Evolutionary conservation across 2,329 filamentous ascomycete genomes (phyloP), one percentile per base, ranked within the genome.

Genomic region (Emericellopsis atlantica): DNA sequence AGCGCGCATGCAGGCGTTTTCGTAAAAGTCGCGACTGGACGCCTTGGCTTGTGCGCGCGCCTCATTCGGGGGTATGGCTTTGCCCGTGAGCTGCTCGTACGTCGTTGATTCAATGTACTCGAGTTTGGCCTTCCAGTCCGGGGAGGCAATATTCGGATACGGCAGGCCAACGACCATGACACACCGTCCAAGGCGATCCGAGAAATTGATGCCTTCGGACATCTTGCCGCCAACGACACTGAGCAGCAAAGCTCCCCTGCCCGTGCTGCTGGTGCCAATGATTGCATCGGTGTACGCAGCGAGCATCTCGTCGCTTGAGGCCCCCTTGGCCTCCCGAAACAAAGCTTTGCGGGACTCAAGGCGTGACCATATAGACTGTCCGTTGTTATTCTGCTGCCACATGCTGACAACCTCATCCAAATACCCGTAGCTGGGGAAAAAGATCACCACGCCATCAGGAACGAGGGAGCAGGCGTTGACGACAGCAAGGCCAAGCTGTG

Each of bases 141-240:
- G 80, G 9, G 84, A 87, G 49, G 84, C 77, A 40, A 88, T 79
- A 51, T 96, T 98, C 0, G 92, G 88, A 50, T 93, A 98, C 0
- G 92, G 92, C 4, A 98, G 66, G 0, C 92, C 92, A 12, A 96
- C 76, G n/a, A 96, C 83, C 12, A 94, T 67, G 8, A 98, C 88
- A 41, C 85, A 90, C 22, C 92, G 80, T 2, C 92, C 92, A 1
- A 98, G 76, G 4, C 74, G 71, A 61, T 98, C 89, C 1, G 86
- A 90, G 64, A 98, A 98, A 62, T 98, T 98, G 65, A 98, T 98
- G 48, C 92, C 92, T 62, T 98, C 92, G 43, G 86, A 94, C 64
- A 98, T 81, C 49, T 90, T 94, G 12, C 92, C 92, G 41, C 90
- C 90, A 3, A 98, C 82, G 4, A 98, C 89, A 41, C 87, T 89